Percentiles rank a stretch among this genome's conserved stretches.
These are phyloP conservation scores for Kentomonas sorsogonicus DNA, from an alignment of 208 protist species.

Conservation along the genomic window DNA sequence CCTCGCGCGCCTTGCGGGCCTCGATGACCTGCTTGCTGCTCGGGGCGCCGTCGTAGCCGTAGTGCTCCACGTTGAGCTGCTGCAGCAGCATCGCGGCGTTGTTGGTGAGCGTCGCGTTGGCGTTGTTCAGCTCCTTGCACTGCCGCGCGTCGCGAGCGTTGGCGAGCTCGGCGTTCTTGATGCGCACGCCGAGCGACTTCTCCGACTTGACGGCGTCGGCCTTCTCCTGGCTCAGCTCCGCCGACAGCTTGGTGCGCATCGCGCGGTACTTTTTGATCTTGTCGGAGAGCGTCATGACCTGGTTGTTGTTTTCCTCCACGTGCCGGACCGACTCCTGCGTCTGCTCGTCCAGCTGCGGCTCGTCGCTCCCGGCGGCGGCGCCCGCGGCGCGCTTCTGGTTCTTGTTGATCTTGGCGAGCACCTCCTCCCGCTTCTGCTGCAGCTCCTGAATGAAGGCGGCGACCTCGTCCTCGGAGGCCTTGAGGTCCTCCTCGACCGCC, in stretches of 20 bases:
- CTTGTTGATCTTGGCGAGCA: slow-evolving; percentile 33
- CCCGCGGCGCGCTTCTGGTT: slow-evolving; percentile 29
- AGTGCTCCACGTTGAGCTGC: slow-evolving; percentile 78
- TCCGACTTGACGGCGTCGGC: slow-evolving; percentile 29
- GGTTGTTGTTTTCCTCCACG: slow-evolving; percentile 30
- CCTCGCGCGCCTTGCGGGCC: slow-evolving; percentile 36
- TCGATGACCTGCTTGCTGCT: slow-evolving; percentile 51
- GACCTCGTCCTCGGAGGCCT: slow-evolving; percentile 60
- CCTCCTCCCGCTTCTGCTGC: slow-evolving; percentile 41
- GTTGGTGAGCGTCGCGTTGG: slow-evolving; percentile 62
- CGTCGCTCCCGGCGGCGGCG: slow-evolving; percentile 12
- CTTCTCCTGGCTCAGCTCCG: slow-evolving; percentile 41
- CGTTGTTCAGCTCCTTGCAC: slow-evolving; percentile 57
- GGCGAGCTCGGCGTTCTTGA: slow-evolving; percentile 40
- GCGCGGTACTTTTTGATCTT: slow-evolving; percentile 60
- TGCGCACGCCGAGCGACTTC: slow-evolving; percentile 29
- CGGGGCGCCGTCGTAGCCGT: slow-evolving; percentile 55
- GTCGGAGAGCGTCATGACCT: slow-evolving; percentile 21
- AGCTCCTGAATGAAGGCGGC: slow-evolving; percentile 59
- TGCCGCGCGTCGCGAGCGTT: slow-evolving; percentile 57
- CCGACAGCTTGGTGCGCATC: slow-evolving; percentile 59
- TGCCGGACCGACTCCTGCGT: slow-evolving; percentile 34
- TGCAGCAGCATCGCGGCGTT: slow-evolving; percentile 60
- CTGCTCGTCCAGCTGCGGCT: slow-evolving; percentile 24
- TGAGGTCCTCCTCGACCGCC: slow-evolving; percentile 43